phyloP scores from a whole-genome alignment of 306 rosid genomes.

The Cucurbita maxima region DNA sequence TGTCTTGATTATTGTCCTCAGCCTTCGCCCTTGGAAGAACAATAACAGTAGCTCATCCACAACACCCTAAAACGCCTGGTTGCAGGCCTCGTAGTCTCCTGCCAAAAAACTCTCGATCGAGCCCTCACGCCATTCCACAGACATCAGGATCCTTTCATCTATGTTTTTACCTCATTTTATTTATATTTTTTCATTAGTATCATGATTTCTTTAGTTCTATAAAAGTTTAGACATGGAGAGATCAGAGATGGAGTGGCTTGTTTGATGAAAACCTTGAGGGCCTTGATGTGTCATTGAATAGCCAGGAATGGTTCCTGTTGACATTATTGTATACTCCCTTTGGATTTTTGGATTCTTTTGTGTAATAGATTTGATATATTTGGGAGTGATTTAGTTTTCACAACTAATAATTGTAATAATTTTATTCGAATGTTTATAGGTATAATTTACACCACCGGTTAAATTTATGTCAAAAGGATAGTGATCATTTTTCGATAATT shows the following conservation, averaged over 20 bases:
- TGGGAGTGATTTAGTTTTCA: neutral
- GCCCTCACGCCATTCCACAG: neutral
- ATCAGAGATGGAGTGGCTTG: neutral
- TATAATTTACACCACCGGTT: too few species aligned
- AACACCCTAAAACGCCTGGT: neutral
- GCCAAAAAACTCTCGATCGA: neutral
- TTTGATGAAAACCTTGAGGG: neutral
- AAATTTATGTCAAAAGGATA: too few species aligned
- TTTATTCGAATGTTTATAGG: too few species aligned
- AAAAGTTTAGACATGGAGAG: neutral
- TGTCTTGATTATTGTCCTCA: conserved; percentile 32
- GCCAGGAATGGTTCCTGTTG: neutral
- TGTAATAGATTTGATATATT: neutral
- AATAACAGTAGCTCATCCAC: neutral
- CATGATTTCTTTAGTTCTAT: neutral
- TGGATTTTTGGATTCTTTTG: neutral
- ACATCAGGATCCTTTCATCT: neutral
- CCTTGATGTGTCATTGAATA: neutral
- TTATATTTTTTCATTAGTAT: neutral
- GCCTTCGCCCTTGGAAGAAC: conserved; percentile 28
- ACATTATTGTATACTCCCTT: neutral
- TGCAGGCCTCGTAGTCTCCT: neutral
- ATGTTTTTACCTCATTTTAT: neutral
- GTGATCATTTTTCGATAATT: too few species aligned
- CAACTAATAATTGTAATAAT: too few species aligned